Evolutionary conservation across 768 basidiomycete genomes (phyloP).

Genomic region (Gymnopilus junonius): DNA sequence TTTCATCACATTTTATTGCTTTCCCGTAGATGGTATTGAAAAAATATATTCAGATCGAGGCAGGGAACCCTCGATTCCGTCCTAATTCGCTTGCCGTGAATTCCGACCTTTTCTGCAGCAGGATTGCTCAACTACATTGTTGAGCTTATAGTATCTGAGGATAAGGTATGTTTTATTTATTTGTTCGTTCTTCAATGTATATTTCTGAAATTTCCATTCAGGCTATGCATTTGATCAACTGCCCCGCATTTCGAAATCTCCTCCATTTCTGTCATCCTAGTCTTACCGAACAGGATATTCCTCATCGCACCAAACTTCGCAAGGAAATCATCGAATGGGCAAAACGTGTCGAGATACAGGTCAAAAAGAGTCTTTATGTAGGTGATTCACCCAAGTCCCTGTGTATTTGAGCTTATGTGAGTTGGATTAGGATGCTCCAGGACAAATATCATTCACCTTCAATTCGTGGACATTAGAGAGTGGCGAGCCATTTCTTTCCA

Average conservation of each 20-base stretch:
- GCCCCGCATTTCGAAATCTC: neutral
- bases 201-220: neutral
- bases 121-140: slow-evolving; percentile 4
- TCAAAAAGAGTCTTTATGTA: too few species aligned
- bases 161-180: neutral
- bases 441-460: neutral
- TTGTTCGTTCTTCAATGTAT: too few species aligned
- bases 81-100: neutral
- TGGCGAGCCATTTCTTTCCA: neutral
- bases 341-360: too few species aligned
- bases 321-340: neutral
- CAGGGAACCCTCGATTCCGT: neutral
- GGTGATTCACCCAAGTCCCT: too few species aligned
- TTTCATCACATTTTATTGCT: too few species aligned
- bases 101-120: neutral
- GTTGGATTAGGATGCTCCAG: neutral
- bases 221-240: neutral
- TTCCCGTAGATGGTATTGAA: too few species aligned
- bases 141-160: neutral
- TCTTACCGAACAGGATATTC: neutral
- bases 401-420: too few species aligned
- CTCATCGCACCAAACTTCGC: neutral
- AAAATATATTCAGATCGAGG: neutral
- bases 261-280: neutral
- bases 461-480: neutral